Conservation (phyloP, 192 early-diverging fungal genomes). For the Phycomyces nitens region DNA sequence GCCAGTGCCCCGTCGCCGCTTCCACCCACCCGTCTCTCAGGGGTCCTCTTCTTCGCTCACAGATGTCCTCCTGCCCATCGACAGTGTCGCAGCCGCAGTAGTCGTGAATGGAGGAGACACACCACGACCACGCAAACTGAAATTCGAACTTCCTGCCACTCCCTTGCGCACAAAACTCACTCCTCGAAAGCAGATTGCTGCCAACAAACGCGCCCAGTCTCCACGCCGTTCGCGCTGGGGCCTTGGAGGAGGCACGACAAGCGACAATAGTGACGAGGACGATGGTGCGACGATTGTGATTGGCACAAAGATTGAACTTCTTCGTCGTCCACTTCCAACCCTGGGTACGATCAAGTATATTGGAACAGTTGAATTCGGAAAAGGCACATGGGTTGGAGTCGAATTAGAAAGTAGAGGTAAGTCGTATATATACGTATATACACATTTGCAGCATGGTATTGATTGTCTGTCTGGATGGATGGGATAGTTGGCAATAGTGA, state of each 20-base stretch:
- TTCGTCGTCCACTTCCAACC: constrained; percentile 29
- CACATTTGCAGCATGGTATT: too few species aligned
- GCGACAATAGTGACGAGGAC: constrained; percentile 10
- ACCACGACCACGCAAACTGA: constrained; percentile 15
- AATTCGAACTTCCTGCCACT: constrained; percentile 21
- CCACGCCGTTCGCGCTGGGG: constrained; percentile 6
- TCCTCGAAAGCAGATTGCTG: neutral
- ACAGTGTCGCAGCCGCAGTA: neutral
- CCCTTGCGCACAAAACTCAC: constrained; percentile 3
- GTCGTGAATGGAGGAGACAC: neutral
- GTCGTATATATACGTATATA: neutral
- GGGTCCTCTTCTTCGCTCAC: constrained; percentile 23
- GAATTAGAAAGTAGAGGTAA: constrained; percentile 36
- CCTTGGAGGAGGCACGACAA: neutral
- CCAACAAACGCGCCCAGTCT: neutral
- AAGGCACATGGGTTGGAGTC: constrained; percentile 27
- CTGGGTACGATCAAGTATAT: constrained; percentile 30
- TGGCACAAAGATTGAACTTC: constrained; percentile 16
- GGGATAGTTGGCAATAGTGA: constrained; percentile 28
- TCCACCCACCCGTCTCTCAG: constrained; percentile 2
- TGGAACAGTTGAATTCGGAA: constrained; percentile 20
- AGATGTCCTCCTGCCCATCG: constrained; percentile 18
- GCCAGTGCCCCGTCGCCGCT: neutral
- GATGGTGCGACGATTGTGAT: constrained; percentile 7
- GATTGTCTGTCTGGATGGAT: too few species aligned